phyloP scores from a whole-genome alignment of 352 stramenopile species.

The Peronosclerospora sorghi region DNA sequence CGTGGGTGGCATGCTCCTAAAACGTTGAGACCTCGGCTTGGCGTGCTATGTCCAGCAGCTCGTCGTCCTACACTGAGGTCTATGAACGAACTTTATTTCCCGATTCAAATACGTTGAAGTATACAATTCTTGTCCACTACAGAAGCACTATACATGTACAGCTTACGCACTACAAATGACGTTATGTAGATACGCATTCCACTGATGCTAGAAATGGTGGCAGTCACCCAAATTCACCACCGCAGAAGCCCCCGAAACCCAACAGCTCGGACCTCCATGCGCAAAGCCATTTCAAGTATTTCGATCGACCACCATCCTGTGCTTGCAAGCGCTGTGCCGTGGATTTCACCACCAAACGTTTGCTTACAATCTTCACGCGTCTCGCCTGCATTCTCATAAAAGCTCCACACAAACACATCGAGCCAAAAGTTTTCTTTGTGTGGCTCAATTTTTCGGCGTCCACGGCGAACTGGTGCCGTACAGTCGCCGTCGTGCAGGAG shows the following conservation, averaged over 20 bases:
- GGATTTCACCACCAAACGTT: conserved; percentile 51
- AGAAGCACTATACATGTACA: too few relatives aligned
- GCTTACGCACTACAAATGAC: too few relatives aligned
- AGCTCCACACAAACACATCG: conserved; percentile 57
- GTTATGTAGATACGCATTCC: too few relatives aligned
- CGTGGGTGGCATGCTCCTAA: too few relatives aligned
- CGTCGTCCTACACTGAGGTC: too few relatives aligned
- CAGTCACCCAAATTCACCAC: conserved; percentile 5
- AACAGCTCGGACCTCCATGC: conserved; percentile 39
- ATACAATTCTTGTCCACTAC: too few relatives aligned
- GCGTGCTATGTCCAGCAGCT: too few relatives aligned
- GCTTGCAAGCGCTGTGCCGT: conserved; percentile 41
- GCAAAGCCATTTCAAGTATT: conserved; percentile 55
- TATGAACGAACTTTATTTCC: too few relatives aligned
- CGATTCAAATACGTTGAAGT: too few relatives aligned
- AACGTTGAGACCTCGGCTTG: too few relatives aligned
- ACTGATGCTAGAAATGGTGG: too few relatives aligned
- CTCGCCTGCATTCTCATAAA: conserved; percentile 36
- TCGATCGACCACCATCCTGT: conserved; percentile 62
- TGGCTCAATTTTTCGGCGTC: conserved; percentile 37
- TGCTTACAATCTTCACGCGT: conserved; percentile 31
- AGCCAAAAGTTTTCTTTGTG: conserved; percentile 53
- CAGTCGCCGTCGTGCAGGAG: conserved; percentile 36
- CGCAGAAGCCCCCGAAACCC: conserved; percentile 29
- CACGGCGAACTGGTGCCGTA: conserved; percentile 37